A percentile compares a stretch with the other conserved stretches of the same genome.
phyloP scores from a whole-genome alignment of 306 rosid species.

The Fagus sylvatica region DNA sequence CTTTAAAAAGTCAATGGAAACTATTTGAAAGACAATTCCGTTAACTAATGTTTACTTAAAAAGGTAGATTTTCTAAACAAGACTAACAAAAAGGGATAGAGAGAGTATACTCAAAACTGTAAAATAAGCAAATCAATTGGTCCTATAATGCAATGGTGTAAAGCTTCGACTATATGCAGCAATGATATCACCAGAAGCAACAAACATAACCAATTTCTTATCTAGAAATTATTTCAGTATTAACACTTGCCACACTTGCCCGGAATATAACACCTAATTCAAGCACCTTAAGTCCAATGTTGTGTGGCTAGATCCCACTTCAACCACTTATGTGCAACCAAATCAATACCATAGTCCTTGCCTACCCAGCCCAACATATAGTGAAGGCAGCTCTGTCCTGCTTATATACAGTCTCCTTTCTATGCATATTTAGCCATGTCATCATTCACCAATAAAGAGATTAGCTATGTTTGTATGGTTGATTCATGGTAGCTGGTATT shows the following conservation, averaged over 20 bases:
- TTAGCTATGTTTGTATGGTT: not conserved
- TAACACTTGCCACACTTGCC: not conserved
- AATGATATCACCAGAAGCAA: not conserved
- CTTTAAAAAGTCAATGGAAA: too few relatives aligned
- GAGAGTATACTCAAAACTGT: not conserved
- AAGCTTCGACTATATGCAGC: not conserved
- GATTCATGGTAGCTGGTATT: not conserved
- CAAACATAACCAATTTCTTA: not conserved
- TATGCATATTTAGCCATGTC: not conserved
- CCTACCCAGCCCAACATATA: not conserved
- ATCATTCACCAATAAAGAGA: not conserved
- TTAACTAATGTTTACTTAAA: too few relatives aligned
- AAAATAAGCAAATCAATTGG: not conserved
- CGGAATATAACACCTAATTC: not conserved
- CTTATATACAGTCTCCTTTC: not conserved
- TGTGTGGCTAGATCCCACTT: not conserved
- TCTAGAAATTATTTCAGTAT: not conserved
- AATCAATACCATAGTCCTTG: not conserved
- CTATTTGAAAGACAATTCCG: too few relatives aligned
- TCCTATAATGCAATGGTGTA: not conserved
- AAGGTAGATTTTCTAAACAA: too few relatives aligned
- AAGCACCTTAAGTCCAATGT: constrained; percentile 4
- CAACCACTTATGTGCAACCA: not conserved
- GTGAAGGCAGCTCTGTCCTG: not conserved
- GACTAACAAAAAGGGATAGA: too few relatives aligned